Percentiles rank a stretch among this genome's conserved stretches.
phyloP scores from a whole-genome alignment of 1,139 yeast species.

The Sugiyamaella pinicola region DNA sequence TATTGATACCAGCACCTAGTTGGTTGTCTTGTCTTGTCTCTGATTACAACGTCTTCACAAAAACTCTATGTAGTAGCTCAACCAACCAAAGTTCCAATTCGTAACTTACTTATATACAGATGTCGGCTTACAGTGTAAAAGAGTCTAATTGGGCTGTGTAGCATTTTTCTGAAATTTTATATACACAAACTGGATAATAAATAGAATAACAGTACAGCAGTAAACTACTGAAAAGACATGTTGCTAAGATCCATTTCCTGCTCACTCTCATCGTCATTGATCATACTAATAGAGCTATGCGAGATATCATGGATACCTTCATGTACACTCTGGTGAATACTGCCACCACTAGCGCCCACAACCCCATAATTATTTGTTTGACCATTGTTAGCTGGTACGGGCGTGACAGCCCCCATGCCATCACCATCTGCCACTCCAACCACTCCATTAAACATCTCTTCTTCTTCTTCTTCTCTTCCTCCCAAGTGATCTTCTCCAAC shows the following conservation, averaged over 20 bases:
- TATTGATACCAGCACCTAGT: too few species aligned
- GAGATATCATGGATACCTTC: slow-evolving; percentile 5
- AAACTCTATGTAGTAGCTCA: too few species aligned
- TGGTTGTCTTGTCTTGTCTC: too few species aligned
- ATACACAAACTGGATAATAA: too few species aligned
- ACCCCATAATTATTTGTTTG: background rate
- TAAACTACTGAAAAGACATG: slow-evolving; percentile 7
- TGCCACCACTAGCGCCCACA: too few species aligned
- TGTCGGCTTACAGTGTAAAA: too few species aligned
- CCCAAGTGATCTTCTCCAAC: slow-evolving; percentile 23
- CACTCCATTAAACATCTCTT: background rate
- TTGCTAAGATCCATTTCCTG: slow-evolving; percentile 15
- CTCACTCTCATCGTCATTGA: slow-evolving; percentile 11
- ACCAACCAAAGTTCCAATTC: too few species aligned
- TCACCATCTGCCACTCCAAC: background rate
- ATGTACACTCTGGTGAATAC: background rate
- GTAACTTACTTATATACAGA: too few species aligned
- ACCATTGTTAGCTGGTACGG: background rate
- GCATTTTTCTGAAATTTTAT: too few species aligned
- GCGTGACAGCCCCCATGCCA: background rate
- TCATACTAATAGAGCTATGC: background rate
- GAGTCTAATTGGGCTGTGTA: too few species aligned
- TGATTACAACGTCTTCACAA: too few species aligned
- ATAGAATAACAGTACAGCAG: too few species aligned
- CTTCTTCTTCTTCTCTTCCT: background rate